A percentile compares a stretch with the other conserved stretches of the same genome.
Evolutionary conservation across 257 asterid genomes (phyloP).

Genomic region (Eucommia ulmoides): DNA sequence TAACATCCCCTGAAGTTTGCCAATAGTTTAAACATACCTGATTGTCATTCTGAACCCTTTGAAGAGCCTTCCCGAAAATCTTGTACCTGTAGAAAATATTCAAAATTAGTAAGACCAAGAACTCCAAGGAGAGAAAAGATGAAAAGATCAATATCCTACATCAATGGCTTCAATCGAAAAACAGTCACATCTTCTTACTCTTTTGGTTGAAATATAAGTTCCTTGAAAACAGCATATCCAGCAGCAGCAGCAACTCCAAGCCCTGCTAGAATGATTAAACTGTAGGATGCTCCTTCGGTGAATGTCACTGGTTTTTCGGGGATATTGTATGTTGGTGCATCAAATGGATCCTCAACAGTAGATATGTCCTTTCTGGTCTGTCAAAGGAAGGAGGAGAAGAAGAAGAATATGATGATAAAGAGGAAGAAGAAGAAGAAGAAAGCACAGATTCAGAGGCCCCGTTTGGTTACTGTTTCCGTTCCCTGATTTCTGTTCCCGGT

Average conservation of each 20-base stretch:
- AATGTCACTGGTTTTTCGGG: conserved; percentile 93
- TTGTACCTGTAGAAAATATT: conserved; percentile 44
- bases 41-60: conserved; percentile 75
- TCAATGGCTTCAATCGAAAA: too few species aligned
- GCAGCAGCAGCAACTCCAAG: conserved; percentile 83
- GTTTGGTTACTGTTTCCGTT: too few species aligned
- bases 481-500: too few species aligned
- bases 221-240: conserved; percentile 80
- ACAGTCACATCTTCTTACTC: conserved; percentile 44
- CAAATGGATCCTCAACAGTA: conserved; percentile 73
- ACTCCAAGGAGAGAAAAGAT: too few species aligned
- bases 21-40: conserved; percentile 40
- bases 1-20: too few species aligned
- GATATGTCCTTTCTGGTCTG: conserved; percentile 71
- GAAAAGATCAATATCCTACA: too few species aligned
- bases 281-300: conserved; percentile 91
- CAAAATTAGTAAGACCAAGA: conserved; percentile 5
- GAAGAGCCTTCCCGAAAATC: conserved; percentile 70
- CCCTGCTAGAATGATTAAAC: conserved; percentile 73
- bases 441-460: too few species aligned
- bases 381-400: conserved; percentile 11
- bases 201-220: conserved; percentile 82
- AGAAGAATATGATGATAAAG: too few species aligned
- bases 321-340: conserved; percentile 85
- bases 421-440: too few species aligned